These are phyloP conservation scores for Penicillium taxi DNA, from an alignment of 495 filamentous ascomycete species.

Conservation along the genomic window DNA sequence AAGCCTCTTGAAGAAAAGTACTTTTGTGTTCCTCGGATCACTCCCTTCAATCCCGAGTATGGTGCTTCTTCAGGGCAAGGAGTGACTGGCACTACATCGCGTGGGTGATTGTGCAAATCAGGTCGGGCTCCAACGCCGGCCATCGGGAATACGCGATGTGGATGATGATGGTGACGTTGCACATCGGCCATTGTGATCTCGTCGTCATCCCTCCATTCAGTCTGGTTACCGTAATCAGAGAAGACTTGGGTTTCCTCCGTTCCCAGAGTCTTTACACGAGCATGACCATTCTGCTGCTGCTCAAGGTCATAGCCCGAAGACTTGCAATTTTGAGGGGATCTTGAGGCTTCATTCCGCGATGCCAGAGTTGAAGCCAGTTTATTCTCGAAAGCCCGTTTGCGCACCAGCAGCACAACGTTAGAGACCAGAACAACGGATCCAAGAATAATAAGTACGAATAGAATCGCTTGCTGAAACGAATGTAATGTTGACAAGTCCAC, in stretches of 20 bases:
- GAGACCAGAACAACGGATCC: constrained; percentile 52
- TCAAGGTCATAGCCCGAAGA: not conserved
- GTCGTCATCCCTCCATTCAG: constrained; percentile 22
- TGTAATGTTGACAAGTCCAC: constrained; percentile 63
- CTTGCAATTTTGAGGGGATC: not conserved
- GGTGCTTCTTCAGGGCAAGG: constrained; percentile 9
- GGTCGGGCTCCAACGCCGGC: constrained; percentile 47
- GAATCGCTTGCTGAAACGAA: constrained; percentile 67
- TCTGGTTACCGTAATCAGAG: not conserved
- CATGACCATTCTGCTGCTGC: not conserved
- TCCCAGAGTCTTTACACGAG: not conserved
- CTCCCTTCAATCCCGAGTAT: constrained; percentile 17
- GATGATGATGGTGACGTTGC: constrained; percentile 16
- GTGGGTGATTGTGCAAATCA: constrained; percentile 34
- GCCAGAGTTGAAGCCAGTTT: constrained; percentile 38
- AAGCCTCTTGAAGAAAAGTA: constrained; percentile 37
- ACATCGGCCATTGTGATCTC: constrained; percentile 27
- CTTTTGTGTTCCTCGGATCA: constrained; percentile 27
- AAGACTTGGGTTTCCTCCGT: not conserved
- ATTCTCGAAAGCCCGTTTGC: constrained; percentile 62
- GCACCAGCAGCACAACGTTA: constrained; percentile 41
- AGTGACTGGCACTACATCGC: constrained; percentile 19
- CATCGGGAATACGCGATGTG: constrained; percentile 42
- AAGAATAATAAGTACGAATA: constrained; percentile 65
- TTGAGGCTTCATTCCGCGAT: constrained; percentile 9